Evolutionary conservation across 805 yeast genomes (phyloP), one percentile per base, ranked within the genome.

Genomic region (Metschnikowia bowlesiae): DNA sequence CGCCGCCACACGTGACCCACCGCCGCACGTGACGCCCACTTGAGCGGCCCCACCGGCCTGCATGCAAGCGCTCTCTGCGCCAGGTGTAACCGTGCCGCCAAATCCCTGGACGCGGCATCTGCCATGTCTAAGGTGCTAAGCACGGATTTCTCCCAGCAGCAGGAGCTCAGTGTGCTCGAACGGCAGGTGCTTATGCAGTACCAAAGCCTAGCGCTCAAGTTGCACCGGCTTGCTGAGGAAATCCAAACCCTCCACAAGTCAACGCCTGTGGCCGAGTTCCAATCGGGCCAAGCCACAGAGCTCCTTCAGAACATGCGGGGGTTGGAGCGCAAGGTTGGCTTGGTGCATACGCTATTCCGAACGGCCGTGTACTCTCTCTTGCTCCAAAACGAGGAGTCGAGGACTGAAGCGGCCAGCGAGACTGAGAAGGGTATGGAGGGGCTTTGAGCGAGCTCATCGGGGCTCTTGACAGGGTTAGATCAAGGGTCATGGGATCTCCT

Each of bases 321-420:
- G 26, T 73, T 85, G 46, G 91, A 85, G 57, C 73, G 80, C 53
- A 84, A 84, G 55, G 71, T 82, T 10, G 84, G 85, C 1, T 65
- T 84, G 47, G 85, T 85, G 4, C 82, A 82, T 46, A 84, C 89
- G 0, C 63, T 83, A 39, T 76, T 85, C 65, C 82, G 84, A 55
- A 84, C 87, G 4, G 85, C 89, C 3, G 88, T 85, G 4, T 85
- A 85, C 61, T 79, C 84, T 14, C 68, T 85, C 46, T 78, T 82
- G 49, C 61, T 82, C 37, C 84, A 82, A 56, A 56, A 54, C 38
- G 56, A 54, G 34, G 56, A 50, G 46, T 32, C 44, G 16, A 34
- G 34, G 30, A 10, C 47, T 42, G 37, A 43, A 31, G 45, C 31
- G 26, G 22, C 18, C 6, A 18, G 28, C 14, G 44, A 30, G n/a